Base-by-base conservation (phyloP, 805 yeast species). In the Jamesozyma piceae region DNA sequence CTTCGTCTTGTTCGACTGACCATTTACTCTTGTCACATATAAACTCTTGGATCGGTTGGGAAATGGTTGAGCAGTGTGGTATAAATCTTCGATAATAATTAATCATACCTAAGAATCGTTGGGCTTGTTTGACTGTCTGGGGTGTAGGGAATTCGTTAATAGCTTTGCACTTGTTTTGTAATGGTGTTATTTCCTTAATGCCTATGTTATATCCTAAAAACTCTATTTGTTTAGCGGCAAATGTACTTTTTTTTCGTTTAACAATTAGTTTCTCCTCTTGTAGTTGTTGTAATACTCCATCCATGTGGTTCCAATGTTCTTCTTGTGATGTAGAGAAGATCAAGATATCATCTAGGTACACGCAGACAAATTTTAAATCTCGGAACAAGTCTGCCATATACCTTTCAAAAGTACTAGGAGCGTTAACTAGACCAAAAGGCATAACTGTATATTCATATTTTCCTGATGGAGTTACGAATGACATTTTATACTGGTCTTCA, bases 361-460 rank as follows among this genome's bases (percentile, higher is more conserved):
- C 51, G 27, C 20, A 18, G 1, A 46, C 51, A 37, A 43, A 46
- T 10, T 28, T 14, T 19, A 44, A 18, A 19, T 41, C 48, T 9
- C 51, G 41, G 41, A 50, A 47, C 2, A 50, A 14, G 20, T 46
- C 50, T n/a, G 53, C 43, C 53, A 52, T 52, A 32, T 47, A 47
- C 2, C 52, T 21, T 5, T 49, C 43, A 36, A 53, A 52, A 1
- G 54, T 50, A 17, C 44, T 38, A 4, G 52, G 53, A 3, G 53
- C 50, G 30, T 50, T 49, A 2, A 38, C 39, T 9, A 45, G 26
- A 3, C 55, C 55, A 39, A 53, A 43, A 1, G 51, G 54, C 54
- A 53, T 49, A 2, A 47, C 54, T 9, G 38, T 47, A 33, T 41
- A 47, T 31, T 47, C 44, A 30, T 49, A 45, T 27, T 49, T 43